Evolutionary conservation across 225 moss, liverwort and hornwort genomes (phyloP).

Genomic region (Pleurozium schreberi): DNA sequence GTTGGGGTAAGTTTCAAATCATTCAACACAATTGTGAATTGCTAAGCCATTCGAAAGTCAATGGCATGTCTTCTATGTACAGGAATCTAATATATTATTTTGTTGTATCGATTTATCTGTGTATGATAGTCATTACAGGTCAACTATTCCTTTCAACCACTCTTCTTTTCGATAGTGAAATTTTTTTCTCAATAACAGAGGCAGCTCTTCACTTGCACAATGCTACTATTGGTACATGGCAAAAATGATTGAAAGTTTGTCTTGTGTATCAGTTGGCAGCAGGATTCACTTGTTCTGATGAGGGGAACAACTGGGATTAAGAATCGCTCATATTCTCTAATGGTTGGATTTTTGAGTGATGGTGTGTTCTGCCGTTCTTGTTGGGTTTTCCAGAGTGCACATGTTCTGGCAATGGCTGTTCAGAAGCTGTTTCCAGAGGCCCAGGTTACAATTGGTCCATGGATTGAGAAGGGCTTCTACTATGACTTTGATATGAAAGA

Average conservation of each 20-base stretch:
- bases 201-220: background rate
- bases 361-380: background rate
- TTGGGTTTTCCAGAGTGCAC: slow-evolving; percentile 64
- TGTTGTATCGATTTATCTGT: background rate
- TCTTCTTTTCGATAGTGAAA: background rate
- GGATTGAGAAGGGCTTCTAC: slow-evolving; percentile 97
- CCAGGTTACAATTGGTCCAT: slow-evolving; percentile 95
- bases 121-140: background rate
- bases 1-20: background rate
- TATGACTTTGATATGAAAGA: slow-evolving; percentile 99
- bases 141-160: background rate
- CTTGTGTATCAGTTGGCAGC: background rate
- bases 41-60: background rate
- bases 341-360: background rate
- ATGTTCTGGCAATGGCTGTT: slow-evolving; percentile 98
- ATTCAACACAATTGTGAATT: background rate
- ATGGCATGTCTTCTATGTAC: background rate
- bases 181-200: background rate
- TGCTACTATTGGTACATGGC: background rate
- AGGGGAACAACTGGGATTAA: background rate
- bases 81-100: background rate
- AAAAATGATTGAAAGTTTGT: background rate
- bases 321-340: background rate
- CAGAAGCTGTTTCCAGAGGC: slow-evolving; percentile 93
- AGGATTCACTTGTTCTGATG: background rate